Conservation (phyloP, 31 red algal species). For the Bonnemaisonia californica region DNA sequence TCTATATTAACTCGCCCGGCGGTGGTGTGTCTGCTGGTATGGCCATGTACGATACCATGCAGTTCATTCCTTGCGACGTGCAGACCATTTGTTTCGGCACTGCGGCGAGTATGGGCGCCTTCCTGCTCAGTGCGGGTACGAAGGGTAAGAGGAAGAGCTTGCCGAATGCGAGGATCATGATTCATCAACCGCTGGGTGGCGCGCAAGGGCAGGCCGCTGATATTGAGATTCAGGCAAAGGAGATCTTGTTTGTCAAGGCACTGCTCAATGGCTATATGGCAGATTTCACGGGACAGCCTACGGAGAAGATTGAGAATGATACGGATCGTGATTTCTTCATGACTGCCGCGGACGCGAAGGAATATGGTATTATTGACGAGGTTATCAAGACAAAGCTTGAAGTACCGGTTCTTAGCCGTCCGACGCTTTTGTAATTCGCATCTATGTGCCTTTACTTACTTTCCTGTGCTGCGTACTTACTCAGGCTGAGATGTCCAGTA, state of each 20-base stretch:
- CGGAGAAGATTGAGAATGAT: conserved; percentile 92
- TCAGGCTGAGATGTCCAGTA: neutral
- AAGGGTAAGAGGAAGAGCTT: conserved; percentile 97
- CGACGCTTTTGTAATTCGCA: conserved; percentile 60
- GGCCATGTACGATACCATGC: conserved; percentile 99
- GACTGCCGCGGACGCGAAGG: conserved; percentile 89
- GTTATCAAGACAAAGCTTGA: conserved; percentile 94
- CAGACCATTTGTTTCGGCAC: conserved; percentile 95
- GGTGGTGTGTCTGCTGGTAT: conserved; percentile 91
- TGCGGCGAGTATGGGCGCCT: conserved; percentile 94
- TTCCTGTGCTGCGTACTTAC: neutral
- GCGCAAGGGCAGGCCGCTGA: conserved; percentile 95
- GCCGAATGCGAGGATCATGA: conserved; percentile 99
- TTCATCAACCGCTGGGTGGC: conserved; percentile 98
- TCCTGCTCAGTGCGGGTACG: conserved; percentile 93
- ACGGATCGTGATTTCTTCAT: conserved; percentile 99
- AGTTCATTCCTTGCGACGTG: conserved; percentile 95
- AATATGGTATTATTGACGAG: conserved; percentile 98
- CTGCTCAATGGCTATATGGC: conserved; percentile 90
- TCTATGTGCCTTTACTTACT: neutral
- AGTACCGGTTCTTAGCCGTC: conserved; percentile 76
- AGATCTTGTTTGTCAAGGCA: conserved; percentile 94
- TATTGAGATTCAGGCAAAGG: conserved; percentile 98
- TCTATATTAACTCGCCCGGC: conserved; percentile 98
- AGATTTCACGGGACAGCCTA: conserved; percentile 85